Base-by-base conservation (phyloP, 2,329 filamentous ascomycete species). In the Periconia sp. region DNA sequence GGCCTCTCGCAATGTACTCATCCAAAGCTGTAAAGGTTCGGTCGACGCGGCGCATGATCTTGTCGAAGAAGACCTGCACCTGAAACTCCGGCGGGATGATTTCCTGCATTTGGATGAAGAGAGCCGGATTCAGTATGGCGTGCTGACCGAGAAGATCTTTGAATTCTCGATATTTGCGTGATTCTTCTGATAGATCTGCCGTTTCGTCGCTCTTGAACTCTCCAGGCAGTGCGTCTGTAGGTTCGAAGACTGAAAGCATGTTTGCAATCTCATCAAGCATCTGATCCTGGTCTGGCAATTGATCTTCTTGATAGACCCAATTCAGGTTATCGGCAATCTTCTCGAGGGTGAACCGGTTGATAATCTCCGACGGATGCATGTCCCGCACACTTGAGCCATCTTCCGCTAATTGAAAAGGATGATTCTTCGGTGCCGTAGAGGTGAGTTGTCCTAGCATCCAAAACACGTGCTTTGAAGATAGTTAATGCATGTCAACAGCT, bases 221-320 rank as follows among this genome's bases (percentile, higher is more conserved):
- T 8, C 47, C 52, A 16, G 67, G 65, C n/a, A 70, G 51, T 4
- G 57, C 63, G 19, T 61, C 59, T 15, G 60, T 56, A 1, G 67
- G 67, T 26, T 69, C 67, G 26, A 69, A 70, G 16, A 66, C 65
- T 1, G 67, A 69, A 9, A 70, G 56, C 59, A 69, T 65, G n/a
- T 59, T 57, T 10, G 55, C 52, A 6, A 70, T 52, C 15, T 65
- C 55, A 19, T 63, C 56, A 21, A 55, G 57, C 36, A 67, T 57
- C 7, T 68, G 63, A n/a, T 64, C 59, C 22, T 59, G 54, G 6
- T 60, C 57, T 2, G 54, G 57, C 5, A 61, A 19, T 3, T 56
- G 46, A 1, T 58, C 59, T 8, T 68, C 63, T 24, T 60, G 52
- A n/a, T 62, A 48, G 7, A 59, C 47, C 65, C 67, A 71, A 15